Evolutionary conservation across 2,329 filamentous ascomycete species (phyloP).

Genomic region (Torrubiellomyces zombiae): DNA sequence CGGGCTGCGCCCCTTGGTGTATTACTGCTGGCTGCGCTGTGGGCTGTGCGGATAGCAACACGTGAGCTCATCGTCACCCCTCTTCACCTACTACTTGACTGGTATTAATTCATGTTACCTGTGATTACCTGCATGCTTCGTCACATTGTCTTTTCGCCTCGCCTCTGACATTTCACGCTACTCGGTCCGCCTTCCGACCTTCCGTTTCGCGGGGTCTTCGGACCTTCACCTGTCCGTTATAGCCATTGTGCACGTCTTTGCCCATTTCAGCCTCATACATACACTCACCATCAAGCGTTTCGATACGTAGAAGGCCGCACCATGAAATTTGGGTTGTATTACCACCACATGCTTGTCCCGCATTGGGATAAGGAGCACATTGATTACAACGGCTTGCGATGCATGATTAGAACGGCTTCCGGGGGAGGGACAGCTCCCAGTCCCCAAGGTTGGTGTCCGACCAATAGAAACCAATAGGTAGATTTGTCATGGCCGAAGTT

Average conservation of each 20-base stretch:
- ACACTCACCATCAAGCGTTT: background rate
- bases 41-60: too few species aligned
- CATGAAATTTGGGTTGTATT: constrained; percentile 15
- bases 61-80: too few species aligned
- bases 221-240: background rate
- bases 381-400: constrained; percentile 12
- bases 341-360: constrained; percentile 9
- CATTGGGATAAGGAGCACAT: constrained; percentile 13
- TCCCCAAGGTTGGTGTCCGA: background rate
- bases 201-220: too few species aligned
- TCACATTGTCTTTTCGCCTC: too few species aligned
- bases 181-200: too few species aligned
- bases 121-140: too few species aligned
- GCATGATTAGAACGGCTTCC: constrained; percentile 5
- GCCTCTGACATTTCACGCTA: too few species aligned
- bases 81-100: too few species aligned
- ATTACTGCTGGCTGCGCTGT: too few species aligned
- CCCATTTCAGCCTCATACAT: background rate
- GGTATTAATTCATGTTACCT: too few species aligned
- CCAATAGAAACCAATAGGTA: background rate
- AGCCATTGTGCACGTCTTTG: background rate
- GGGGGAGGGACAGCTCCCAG: background rate
- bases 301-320: background rate
- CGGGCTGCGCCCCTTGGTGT: too few species aligned
- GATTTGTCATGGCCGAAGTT: too few species aligned